Evolutionary conservation across 2,329 filamentous ascomycete genomes (phyloP).

Genomic region (Aspergillus ibericus): DNA sequence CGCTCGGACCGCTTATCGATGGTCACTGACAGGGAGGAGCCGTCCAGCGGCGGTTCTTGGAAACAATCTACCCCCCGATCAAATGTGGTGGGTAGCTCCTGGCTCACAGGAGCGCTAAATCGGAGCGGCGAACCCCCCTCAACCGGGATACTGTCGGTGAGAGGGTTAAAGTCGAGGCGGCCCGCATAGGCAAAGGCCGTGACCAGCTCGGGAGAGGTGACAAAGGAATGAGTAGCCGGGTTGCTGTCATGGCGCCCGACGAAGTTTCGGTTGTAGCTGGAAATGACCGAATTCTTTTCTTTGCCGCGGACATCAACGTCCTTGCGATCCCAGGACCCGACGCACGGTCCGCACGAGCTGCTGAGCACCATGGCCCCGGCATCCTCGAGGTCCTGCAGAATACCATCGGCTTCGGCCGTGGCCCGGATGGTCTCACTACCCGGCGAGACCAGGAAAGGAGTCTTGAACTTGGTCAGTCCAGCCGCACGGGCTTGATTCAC

Average conservation of each 20-base stretch:
- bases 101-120: slow-evolving; percentile 87
- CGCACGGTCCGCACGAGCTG: slow-evolving; percentile 87
- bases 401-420: slow-evolving; percentile 82
- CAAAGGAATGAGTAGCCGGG: slow-evolving; percentile 87
- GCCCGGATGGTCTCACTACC: slow-evolving; percentile 93
- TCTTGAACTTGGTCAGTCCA: slow-evolving; percentile 79
- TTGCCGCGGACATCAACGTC: slow-evolving; percentile 71
- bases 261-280: slow-evolving; percentile 98
- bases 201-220: slow-evolving; percentile 82
- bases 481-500: slow-evolving; percentile 83
- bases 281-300: slow-evolving; percentile 91
- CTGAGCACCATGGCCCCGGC: slow-evolving; percentile 89
- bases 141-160: slow-evolving; percentile 10
- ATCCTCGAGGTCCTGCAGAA: slow-evolving; percentile 87
- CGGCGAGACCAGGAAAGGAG: slow-evolving; percentile 86
- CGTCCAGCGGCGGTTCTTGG: slow-evolving; percentile 15
- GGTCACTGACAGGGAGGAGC: slow-evolving; percentile 5
- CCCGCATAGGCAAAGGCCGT: slow-evolving; percentile 80
- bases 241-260: slow-evolving; percentile 93
- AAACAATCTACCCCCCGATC: slow-evolving; percentile 72
- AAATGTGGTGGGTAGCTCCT: slow-evolving; percentile 76
- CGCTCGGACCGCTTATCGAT: slow-evolving; percentile 18
- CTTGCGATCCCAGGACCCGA: slow-evolving; percentile 86
- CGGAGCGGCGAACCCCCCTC: slow-evolving; percentile 53
- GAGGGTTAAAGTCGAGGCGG: slow-evolving; percentile 21